These are phyloP conservation scores for Russula dissimulans DNA, from an alignment of 768 basidiomycete genomes.

Conservation along the genomic window DNA sequence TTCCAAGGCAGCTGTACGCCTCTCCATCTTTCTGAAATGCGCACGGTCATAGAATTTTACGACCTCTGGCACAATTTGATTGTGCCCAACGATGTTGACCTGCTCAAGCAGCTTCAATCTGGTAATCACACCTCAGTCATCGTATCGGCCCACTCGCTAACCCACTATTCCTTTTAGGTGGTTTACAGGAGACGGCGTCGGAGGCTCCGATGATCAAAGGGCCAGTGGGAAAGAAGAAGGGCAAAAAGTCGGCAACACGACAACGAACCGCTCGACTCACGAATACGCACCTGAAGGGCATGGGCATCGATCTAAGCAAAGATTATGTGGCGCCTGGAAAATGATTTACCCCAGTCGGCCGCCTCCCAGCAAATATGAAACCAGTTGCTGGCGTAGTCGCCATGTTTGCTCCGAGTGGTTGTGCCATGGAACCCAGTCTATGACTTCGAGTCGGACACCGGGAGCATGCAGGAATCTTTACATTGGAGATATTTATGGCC, in stretches of 20 bases:
- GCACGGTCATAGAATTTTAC: conserved; percentile 53
- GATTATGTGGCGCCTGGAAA: conserved; percentile 44
- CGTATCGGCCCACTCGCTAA: not conserved
- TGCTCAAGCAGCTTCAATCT: conserved; percentile 66
- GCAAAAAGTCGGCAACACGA: conserved; percentile 62
- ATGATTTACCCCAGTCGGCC: not conserved
- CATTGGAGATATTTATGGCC: too few species aligned
- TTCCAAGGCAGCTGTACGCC: not conserved
- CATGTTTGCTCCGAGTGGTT: too few species aligned
- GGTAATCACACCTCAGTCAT: conserved; percentile 33
- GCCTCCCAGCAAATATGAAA: not conserved
- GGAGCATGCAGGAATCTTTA: too few species aligned
- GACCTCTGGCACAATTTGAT: conserved; percentile 81
- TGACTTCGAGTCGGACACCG: too few species aligned
- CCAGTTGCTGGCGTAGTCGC: too few species aligned
- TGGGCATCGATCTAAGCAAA: conserved; percentile 67
- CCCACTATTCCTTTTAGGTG: conserved; percentile 39
- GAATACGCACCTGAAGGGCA: conserved; percentile 78
- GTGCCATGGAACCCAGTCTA: too few species aligned
- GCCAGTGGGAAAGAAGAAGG: conserved; percentile 59
- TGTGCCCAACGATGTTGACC: conserved; percentile 79
- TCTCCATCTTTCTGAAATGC: not conserved
- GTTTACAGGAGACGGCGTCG: conserved; percentile 69
- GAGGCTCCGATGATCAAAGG: conserved; percentile 48
- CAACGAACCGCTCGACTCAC: conserved; percentile 78